Evolutionary conservation across 805 yeast species (phyloP), one percentile per base, ranked within the genome.

Genomic region (Ogataea corticis): DNA sequence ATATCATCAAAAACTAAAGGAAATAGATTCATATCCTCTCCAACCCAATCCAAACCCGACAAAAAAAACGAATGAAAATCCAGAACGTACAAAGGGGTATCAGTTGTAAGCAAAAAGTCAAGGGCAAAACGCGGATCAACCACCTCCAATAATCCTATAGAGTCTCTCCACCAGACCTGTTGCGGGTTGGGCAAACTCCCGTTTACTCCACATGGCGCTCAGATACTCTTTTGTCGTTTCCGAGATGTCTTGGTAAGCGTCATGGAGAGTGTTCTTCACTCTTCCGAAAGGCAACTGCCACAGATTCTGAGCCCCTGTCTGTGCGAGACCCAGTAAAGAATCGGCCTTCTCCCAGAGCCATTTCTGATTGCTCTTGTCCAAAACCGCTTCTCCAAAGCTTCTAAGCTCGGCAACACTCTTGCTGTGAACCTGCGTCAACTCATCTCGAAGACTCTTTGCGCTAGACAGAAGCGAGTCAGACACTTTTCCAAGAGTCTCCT

Each of bases 11-110:
- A 34, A 38, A 27, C 42, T 44, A 34, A 15, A 18, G 3, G 16
- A 17, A 18, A 33, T 7, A 16, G 14, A 32, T 13, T 16, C 27
- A 33, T 18, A 4, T 17, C 17, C n/a, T 33, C 18, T 28, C 19
- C 37, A 27, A 33, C 10, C 37, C 37, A 19, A 33, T 5, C 27
- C 37, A 32, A 32, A 32, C 16, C 3, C 18, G 10, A 32, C 5
- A n/a, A 16, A 10, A 32, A 32, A 32, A 33, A 33, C 12, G 4
- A 33, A 33, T 3, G 7, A 33, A 12, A 12, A 33, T 17, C 28
- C 28, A 35, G 23, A 35, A 37, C 33, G 33, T 37, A 16, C 32
- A 37, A 37, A 16, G 25, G 40, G 40, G 40, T 37, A 37, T 37
- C 21, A 28, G 21, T 37, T 28, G 40, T 37, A 28, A 18, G 33